A percentile compares a stretch with the other conserved stretches of the same genome.
These are phyloP conservation scores for Zopfochytrium polystomum DNA, from an alignment of 371 early-diverging fungal species.

Conservation along the genomic window DNA sequence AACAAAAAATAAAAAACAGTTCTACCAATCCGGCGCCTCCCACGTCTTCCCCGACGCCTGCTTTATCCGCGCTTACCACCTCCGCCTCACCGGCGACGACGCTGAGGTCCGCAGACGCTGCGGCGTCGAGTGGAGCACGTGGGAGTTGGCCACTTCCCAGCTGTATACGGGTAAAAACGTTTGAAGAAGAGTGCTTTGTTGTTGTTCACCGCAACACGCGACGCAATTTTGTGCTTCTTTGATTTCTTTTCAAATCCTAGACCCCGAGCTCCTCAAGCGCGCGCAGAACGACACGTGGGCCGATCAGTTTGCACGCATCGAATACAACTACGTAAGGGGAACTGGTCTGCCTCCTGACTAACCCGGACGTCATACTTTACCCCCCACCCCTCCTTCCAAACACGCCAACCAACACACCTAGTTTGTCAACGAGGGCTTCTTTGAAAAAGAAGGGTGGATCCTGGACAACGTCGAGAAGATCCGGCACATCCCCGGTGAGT, in stretches of 20 bases:
- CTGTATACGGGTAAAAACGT: constrained; percentile 58
- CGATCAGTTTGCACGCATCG: constrained; percentile 65
- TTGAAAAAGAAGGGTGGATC: constrained; percentile 52
- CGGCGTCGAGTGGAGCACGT: too few relatives aligned
- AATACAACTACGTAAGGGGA: constrained; percentile 47
- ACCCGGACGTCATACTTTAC: too few relatives aligned
- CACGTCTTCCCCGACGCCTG: constrained; percentile 59
- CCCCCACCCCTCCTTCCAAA: not conserved
- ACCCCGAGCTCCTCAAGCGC: too few relatives aligned
- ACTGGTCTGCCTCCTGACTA: not conserved
- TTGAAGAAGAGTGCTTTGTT: not conserved
- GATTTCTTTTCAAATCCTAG: constrained; percentile 50
- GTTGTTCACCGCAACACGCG: too few relatives aligned
- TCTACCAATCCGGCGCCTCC: constrained; percentile 60
- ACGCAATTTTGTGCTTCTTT: constrained; percentile 22
- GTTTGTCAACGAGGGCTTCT: too few relatives aligned
- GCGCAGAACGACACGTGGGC: constrained; percentile 60
- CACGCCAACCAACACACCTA: constrained; percentile 47
- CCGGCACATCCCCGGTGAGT: constrained; percentile 65
- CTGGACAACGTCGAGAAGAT: too few relatives aligned
- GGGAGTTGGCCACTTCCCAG: constrained; percentile 52
- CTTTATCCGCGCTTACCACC: constrained; percentile 58
- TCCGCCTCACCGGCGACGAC: constrained; percentile 55
- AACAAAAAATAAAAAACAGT: too few relatives aligned
- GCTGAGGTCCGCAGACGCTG: too few relatives aligned